Conservation (phyloP, 257 asterid genomes). For the Euphrasia confusa region DNA sequence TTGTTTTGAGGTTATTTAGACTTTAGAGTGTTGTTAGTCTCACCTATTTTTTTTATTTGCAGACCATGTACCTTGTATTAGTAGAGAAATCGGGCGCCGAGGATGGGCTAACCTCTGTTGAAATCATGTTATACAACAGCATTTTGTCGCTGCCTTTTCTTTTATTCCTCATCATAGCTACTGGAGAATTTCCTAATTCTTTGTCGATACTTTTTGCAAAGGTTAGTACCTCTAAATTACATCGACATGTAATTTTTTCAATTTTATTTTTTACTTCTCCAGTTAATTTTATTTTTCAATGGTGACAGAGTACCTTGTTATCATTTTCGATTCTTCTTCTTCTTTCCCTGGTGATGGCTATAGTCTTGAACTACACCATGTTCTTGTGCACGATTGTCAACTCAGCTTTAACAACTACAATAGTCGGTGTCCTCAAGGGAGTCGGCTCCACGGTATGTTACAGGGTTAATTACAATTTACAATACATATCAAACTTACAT, state of each 20-base stretch:
- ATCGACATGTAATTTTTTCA: too few relatives aligned
- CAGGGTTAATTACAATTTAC: slow-evolving; percentile 1
- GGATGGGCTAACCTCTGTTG: slow-evolving; percentile 90
- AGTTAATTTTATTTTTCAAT: slow-evolving; percentile 16
- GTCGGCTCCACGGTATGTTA: slow-evolving; percentile 85
- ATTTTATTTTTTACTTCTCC: too few relatives aligned
- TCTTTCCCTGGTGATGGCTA: slow-evolving; percentile 92
- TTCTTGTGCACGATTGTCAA: slow-evolving; percentile 92
- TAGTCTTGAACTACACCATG: slow-evolving; percentile 94
- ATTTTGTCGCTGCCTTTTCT: slow-evolving; percentile 82
- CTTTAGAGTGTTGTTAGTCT: slow-evolving; percentile 12
- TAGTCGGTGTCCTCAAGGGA: slow-evolving; percentile 97
- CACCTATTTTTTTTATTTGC: slow-evolving; percentile 26
- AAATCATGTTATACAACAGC: slow-evolving; percentile 90
- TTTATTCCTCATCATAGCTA: slow-evolving; percentile 72
- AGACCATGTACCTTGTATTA: slow-evolving; percentile 98
- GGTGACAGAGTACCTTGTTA: slow-evolving; percentile 57
- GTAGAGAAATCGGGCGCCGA: slow-evolving; percentile 98
- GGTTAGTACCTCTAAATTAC: slow-evolving; percentile 42
- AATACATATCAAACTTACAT: background rate
- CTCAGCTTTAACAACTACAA: slow-evolving; percentile 95
- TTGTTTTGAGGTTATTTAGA: background rate
- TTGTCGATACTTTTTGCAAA: slow-evolving; percentile 56
- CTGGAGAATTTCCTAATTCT: slow-evolving; percentile 90
- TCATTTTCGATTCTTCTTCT: slow-evolving; percentile 58